Evolutionary conservation across 495 filamentous ascomycete species (phyloP), one percentile per base, ranked within the genome.

Genomic region (Penicillium waksmanii): DNA sequence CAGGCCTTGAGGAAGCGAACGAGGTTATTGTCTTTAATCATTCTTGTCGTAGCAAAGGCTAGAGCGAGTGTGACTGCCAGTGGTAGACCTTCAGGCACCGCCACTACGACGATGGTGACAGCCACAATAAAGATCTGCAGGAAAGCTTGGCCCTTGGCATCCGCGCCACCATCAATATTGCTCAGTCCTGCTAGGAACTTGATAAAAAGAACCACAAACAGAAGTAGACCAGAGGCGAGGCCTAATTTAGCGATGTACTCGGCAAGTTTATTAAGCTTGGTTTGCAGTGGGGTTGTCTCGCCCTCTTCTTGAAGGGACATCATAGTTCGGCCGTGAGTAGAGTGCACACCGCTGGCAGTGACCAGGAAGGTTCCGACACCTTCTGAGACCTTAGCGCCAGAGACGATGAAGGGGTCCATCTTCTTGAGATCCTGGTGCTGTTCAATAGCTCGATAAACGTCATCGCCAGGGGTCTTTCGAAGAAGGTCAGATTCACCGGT

Each of bases 161-260:
- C 82, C 1, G 92, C 83, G 9, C 83, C 76, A 10, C 66, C 68
- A 7, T 72, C 54, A 18, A 81, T 77, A 17, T 71, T 60, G 3
- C 84, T 82, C 10, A 98, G 78, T 15, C 82, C 72, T 48, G 84
- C 89, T 17, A 92, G 74, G 70, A 97, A 98, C 66, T 92, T 87
- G 81, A 97, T 96, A 74, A 97, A 90, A 9, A 96, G 82, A n/a
- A 96, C 91, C 51, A 94, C 74, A 67, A 98, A 97, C 31, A 97
- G 77, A 17, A 97, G 78, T 34, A 94, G 79, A 59, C 91, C 94
- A 56, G 92, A 87, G 53, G 89, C 89, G 60, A 85, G 80, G 74
- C 93, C 94, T 21, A 97, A 85, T 72, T 97, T 97, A 13, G 94
- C 93, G 55, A 98, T 97, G 65, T 92, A 92, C 69, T 95, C 91